phyloP scores from a whole-genome alignment of 2,329 filamentous ascomycete genomes.

The Dactylellina sp. region DNA sequence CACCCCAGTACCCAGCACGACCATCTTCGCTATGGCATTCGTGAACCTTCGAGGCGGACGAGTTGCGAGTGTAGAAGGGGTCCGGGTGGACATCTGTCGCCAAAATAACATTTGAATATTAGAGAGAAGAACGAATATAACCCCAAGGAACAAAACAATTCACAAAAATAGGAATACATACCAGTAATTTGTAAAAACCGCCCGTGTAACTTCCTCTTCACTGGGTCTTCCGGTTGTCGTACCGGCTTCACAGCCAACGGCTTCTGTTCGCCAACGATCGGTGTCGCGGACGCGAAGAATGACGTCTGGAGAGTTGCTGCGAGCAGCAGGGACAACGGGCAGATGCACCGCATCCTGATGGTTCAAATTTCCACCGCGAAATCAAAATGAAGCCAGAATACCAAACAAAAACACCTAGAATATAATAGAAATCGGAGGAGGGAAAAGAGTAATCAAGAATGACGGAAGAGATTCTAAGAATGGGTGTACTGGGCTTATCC shows the following conservation, averaged over 20 bases:
- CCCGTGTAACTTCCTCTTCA: slow-evolving; percentile 70
- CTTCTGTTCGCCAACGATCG: slow-evolving; percentile 16
- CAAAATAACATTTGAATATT: neutral
- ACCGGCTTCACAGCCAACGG: neutral
- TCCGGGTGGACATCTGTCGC: slow-evolving; percentile 88
- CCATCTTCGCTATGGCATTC: slow-evolving; percentile 85
- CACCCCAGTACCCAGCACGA: slow-evolving; percentile 81
- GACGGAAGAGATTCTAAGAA: neutral
- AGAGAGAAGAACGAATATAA: too few relatives aligned
- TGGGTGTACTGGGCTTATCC: neutral
- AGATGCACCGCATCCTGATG: slow-evolving; percentile 53
- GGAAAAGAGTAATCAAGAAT: neutral
- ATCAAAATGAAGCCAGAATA: neutral
- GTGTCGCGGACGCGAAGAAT: slow-evolving; percentile 35
- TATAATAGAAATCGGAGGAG: neutral
- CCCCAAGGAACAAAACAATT: too few relatives aligned
- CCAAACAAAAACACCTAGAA: slow-evolving; percentile 4
- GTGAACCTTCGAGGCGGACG: slow-evolving; percentile 77
- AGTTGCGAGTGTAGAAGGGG: slow-evolving; percentile 76
- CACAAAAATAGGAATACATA: slow-evolving; percentile 64
- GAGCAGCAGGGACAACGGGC: slow-evolving; percentile 25
- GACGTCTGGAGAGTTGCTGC: slow-evolving; percentile 14
- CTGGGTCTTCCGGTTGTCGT: slow-evolving; percentile 29
- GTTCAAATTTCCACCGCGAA: neutral
- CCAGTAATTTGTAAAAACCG: slow-evolving; percentile 90